Conservation (phyloP, 2,329 filamentous ascomycete genomes). For the Verruconis gallopava region DNA sequence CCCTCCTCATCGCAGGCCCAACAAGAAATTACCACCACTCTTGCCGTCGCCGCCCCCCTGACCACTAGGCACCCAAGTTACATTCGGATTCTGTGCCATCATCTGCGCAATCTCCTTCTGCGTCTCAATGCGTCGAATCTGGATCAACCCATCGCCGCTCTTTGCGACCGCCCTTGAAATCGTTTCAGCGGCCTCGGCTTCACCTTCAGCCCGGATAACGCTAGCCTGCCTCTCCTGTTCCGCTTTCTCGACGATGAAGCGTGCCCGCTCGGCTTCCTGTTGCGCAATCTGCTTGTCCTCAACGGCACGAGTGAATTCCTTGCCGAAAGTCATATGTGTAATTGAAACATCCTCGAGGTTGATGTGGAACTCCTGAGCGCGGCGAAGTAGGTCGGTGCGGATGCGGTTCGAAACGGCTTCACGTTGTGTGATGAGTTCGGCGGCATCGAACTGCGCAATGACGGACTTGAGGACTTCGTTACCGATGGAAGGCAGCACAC, state of each 20-base stretch:
- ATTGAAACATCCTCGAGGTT: conserved; percentile 97
- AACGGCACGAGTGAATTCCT: conserved; percentile 96
- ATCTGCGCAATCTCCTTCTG: conserved; percentile 91
- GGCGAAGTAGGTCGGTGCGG: conserved; percentile 79
- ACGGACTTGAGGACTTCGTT: conserved; percentile 44
- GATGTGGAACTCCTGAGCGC: conserved; percentile 96
- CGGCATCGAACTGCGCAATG: conserved; percentile 41
- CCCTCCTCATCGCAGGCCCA: conserved; percentile 44
- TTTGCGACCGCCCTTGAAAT: conserved; percentile 90
- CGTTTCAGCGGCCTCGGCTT: conserved; percentile 91
- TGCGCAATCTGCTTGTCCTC: conserved; percentile 99
- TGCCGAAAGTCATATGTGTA: conserved; percentile 99
- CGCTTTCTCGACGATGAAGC: conserved; percentile 96
- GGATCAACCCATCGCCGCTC: conserved; percentile 81
- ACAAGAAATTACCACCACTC: conserved; percentile 47
- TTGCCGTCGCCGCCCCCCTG: conserved; percentile 44
- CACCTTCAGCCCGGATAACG: conserved; percentile 94
- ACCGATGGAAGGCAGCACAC: conserved; percentile 40
- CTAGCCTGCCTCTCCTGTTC: conserved; percentile 98
- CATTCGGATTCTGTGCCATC: conserved; percentile 80
- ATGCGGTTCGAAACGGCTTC: conserved; percentile 95
- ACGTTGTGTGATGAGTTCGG: conserved; percentile 81
- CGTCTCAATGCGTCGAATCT: conserved; percentile 95
- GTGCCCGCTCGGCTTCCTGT: conserved; percentile 91
- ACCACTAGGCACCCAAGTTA: conserved; percentile 81